Conservation (phyloP, 305 asterid genomes). For the Solanum hybrid region DNA sequence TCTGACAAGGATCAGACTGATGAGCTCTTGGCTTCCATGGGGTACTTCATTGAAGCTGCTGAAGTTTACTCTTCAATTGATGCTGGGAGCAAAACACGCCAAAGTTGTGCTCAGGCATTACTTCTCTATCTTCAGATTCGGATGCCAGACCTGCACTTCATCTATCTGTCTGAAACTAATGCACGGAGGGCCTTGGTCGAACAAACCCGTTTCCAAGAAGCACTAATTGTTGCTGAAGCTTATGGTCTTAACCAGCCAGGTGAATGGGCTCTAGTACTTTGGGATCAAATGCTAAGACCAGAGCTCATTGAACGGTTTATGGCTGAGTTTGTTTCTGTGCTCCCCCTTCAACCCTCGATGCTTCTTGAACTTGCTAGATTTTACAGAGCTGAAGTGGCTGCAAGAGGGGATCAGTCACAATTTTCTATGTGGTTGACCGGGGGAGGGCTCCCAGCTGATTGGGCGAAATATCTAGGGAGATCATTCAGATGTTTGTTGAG, state of each 20-base stretch:
- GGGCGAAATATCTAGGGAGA: slow-evolving; percentile 80
- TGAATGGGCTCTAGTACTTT: slow-evolving; percentile 94
- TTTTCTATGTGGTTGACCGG: slow-evolving; percentile 95
- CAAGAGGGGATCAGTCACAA: slow-evolving; percentile 87
- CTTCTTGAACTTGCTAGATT: slow-evolving; percentile 82
- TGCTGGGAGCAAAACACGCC: slow-evolving; percentile 84
- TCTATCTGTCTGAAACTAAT: slow-evolving; percentile 81
- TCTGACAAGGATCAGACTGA: slow-evolving; percentile 75
- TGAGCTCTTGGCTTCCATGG: slow-evolving; percentile 88
- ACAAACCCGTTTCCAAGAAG: slow-evolving; percentile 91
- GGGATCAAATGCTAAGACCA: slow-evolving; percentile 98
- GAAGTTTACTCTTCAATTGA: slow-evolving; percentile 91
- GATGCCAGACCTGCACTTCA: slow-evolving; percentile 92
- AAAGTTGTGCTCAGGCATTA: slow-evolving; percentile 89
- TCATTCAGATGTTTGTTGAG: slow-evolving; percentile 85
- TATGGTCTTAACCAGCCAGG: slow-evolving; percentile 91
- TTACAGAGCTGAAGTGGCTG: slow-evolving; percentile 86
- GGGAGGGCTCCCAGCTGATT: slow-evolving; percentile 83
- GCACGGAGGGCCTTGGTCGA: slow-evolving; percentile 81
- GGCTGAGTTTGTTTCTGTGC: slow-evolving; percentile 86
- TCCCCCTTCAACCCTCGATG: slow-evolving; percentile 93
- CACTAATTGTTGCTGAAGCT: slow-evolving; percentile 94
- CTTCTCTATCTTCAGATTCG: slow-evolving; percentile 91
- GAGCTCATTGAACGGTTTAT: slow-evolving; percentile 84
- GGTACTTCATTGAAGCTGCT: slow-evolving; percentile 83